Conservation (phyloP, 2,329 filamentous ascomycete species). For the Epichloe scottii region DNA sequence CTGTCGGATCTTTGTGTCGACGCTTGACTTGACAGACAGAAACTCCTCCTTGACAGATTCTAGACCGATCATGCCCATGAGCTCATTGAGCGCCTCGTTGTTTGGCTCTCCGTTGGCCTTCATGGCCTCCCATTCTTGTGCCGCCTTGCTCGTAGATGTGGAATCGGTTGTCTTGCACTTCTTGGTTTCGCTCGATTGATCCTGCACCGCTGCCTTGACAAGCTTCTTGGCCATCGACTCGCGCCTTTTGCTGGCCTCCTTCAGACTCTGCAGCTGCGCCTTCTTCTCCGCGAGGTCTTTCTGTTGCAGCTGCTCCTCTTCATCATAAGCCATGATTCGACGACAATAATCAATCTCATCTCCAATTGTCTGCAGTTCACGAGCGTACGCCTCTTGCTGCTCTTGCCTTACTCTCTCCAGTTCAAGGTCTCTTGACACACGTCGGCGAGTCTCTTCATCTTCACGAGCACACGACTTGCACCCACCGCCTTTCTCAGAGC, state of each 20-base stretch:
- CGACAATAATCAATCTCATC: conserved; percentile 40
- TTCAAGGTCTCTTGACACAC: conserved; percentile 31
- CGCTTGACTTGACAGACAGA: conserved; percentile 46
- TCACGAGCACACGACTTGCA: conserved; percentile 43
- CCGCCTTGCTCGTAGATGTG: conserved; percentile 16
- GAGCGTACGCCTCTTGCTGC: conserved; percentile 31
- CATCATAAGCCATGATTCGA: no score
- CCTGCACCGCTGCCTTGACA: not conserved
- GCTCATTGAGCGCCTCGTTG: conserved; percentile 43
- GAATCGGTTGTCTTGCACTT: not conserved
- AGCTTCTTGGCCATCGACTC: not conserved
- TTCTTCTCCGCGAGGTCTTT: conserved; percentile 27
- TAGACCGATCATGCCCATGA: conserved; percentile 62
- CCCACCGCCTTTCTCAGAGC: conserved; percentile 23
- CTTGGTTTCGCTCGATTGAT: not conserved
- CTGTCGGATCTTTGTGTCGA: conserved; percentile 50
- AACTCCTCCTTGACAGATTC: conserved; percentile 56
- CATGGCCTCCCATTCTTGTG: conserved; percentile 47
- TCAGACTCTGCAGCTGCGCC: conserved; percentile 14
- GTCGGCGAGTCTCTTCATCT: conserved; percentile 29
- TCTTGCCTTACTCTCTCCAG: conserved; percentile 35
- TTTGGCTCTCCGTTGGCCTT: conserved; percentile 39
- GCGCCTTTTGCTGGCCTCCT: conserved; percentile 15
- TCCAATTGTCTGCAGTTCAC: conserved; percentile 33
- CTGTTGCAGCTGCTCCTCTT: conserved; percentile 23